Base-by-base conservation (phyloP, 805 yeast species). In the Allodekkera sacchari region DNA sequence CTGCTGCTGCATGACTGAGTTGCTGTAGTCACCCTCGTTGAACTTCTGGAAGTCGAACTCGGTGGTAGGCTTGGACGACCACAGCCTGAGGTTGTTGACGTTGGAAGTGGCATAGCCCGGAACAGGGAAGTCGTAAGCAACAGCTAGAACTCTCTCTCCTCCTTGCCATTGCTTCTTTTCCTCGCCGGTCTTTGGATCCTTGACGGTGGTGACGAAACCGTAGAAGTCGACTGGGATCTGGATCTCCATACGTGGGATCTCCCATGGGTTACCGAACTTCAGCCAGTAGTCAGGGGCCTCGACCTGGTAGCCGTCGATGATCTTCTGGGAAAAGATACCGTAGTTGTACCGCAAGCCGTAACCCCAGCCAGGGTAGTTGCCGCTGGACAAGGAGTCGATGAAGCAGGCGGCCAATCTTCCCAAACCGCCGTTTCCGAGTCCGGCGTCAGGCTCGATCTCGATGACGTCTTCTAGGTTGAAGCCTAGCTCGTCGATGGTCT, bases 281-380 rank as follows among this genome's bases (percentile, higher is more conserved):
- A 87, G 68, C 96, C 96, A 87, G 56, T 87, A 83, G 55, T 87
- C 96, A 9, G 96, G 96, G 21, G 84, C 69, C 59, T 87, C 96
- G 23, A 88, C 94, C 61, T 87, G 96, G 60, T 83, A 83, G 8
- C 96, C 96, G 51, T 88, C 83, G 45, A 84, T 70, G 50, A 87
- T 84, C 55, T 76, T 77, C 61, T 87, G 96, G 44, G 85, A 74
- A 60, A 87, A 87, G 46, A 87, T 87, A 55, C 96, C 96, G 53
- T 88, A 87, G 58, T 85, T 85, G 62, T 87, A 87, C 53, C 94
- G 79, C 45, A 87, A 64, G 38, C 96, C 96, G 55, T 87, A 87
- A 41, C 96, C 96, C 96, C 96, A 87, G 31, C 94, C 95, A 12
- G 94, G 85, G 55, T 83, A 83, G 56, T 83, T 77, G 43, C 83